phyloP scores from a whole-genome alignment of 257 asterid species.

The Euphrasia confusa region DNA sequence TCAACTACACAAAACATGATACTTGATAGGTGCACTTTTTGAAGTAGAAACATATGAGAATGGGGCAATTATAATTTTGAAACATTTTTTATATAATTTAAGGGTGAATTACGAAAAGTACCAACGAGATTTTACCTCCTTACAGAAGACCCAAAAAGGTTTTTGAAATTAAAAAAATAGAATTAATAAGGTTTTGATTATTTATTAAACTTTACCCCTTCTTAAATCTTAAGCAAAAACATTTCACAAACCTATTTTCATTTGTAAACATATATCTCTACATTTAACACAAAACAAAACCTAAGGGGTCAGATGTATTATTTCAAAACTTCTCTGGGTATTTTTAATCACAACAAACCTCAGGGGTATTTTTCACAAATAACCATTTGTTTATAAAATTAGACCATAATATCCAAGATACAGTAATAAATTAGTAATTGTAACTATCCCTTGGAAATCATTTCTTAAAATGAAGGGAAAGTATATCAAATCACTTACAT shows the following conservation, averaged over 20 bases:
- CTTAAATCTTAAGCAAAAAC: not conserved
- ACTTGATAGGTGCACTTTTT: not conserved
- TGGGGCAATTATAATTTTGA: not conserved
- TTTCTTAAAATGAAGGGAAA: not conserved
- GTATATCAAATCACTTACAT: constrained; percentile 36
- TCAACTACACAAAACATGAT: not conserved
- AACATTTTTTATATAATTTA: not conserved
- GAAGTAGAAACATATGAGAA: not conserved
- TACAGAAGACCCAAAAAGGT: not conserved
- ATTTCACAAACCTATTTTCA: not conserved
- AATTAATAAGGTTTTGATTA: not conserved
- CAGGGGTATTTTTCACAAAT: not conserved
- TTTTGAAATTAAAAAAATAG: not conserved
- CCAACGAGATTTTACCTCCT: not conserved
- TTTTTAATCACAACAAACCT: not conserved
- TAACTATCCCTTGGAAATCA: not conserved
- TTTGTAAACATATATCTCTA: too few species aligned
- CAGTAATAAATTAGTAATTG: not conserved
- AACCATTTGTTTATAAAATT: not conserved
- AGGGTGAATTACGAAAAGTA: not conserved
- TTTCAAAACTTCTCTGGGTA: constrained; percentile 26
- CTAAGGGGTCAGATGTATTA: not conserved
- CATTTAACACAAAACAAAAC: not conserved
- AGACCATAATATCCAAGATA: not conserved
- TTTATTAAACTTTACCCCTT: constrained; percentile 30